Base-by-base conservation (phyloP, 2,329 filamentous ascomycete genomes). In the Aspergillus versicolor region DNA sequence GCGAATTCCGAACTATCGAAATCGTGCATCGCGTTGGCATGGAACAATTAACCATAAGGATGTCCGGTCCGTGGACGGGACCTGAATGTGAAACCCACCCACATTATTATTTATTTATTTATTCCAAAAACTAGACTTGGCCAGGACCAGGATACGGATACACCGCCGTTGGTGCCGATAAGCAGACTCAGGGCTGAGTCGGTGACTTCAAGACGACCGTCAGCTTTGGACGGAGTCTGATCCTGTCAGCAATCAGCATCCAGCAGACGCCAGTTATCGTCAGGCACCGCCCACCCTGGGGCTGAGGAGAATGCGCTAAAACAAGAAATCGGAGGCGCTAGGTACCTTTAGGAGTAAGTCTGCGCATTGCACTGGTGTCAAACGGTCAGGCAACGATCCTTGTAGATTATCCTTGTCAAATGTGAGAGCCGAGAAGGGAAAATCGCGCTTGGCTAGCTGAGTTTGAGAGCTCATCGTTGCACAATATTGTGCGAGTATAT, bases 381-480 rank as follows among this genome's bases (percentile, higher is more conserved):
- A 30, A 30, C 27, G 27, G 32, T 40, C 55, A 48, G 52, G 38
- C 54, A 24, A 47, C 15, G 13, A 52, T 56, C 47, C 47, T 46
- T 44, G 30, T 40, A 41, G 15, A 7, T 15, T n/a, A 41, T 40
- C 22, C 47, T 50, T 30, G 47, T 41, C 34, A 4, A 41, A n/a
- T n/a, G 30, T 30, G 11, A 47, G 17, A 54, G 32, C 19, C 21
- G 17, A 17, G n/a, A 46, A 30, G 19, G 21, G 44, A 48, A 44
- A 44, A 44, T 44, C 24, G n/a, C 40, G 46, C 53, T 41, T 49
- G 44, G 30, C 49, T 54, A n/a, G 47, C 34, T 38, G 17, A 11
- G 32, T 34, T 27, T 13, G 22, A 21, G 15, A 30, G 32, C 30
- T 30, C 19, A 12, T 24, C 19, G 44, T 56, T 52, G 37, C 54